Evolutionary conservation across 1,284 basidiomycete genomes (phyloP), one percentile per base, ranked within the genome.

Genomic region (Leccinum fuscescens): DNA sequence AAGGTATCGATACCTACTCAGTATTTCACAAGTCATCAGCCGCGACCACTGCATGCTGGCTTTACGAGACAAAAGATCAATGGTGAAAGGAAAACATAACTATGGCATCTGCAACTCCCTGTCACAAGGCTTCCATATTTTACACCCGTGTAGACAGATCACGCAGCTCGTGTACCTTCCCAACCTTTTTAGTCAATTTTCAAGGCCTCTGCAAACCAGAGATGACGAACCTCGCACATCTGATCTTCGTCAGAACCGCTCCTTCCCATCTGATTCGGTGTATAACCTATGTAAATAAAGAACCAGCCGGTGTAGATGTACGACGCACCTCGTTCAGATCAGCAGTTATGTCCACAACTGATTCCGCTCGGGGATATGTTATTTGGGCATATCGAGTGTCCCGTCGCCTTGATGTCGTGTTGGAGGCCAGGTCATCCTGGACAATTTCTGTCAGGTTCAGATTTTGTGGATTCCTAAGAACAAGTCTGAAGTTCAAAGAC

Each of bases 401-500:
- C n/a, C 4, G 15, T 50, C 11, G 49, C n/a, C 49, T 51, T 29
- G 49, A 50, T n/a, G 27, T 15, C 22, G 27, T 51, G 27, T n/a
- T 51, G 6, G n/a, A 2, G 15, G 7, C 14, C 49, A 46, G 9
- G 44, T 60, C 55, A 4, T 61, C 12, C 55, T 49, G 52, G 29
- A 61, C 59, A 7, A 35, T 39, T 17, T 35, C n/a, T 7, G 20
- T 54, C 31, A 49, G 6, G 20, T 55, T 46, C 15, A 22, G 53
- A 42, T 61, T 9, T 15, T 24, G 15, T 3, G 29, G 31, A 27
- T 17, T 56, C 20, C 55, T 56, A 27, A 59, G 27, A 54, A 56
- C 51, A 3, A 56, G 22, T 14, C 57, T 56, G 17, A 56, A 55
- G 42, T 65, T 63, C 52, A 65, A 17, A 5, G 54, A 42, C 12